A percentile compares a stretch with the other conserved stretches of the same genome.
Conservation (phyloP, 2,329 filamentous ascomycete species). For the Knoxdaviesia capensis region DNA sequence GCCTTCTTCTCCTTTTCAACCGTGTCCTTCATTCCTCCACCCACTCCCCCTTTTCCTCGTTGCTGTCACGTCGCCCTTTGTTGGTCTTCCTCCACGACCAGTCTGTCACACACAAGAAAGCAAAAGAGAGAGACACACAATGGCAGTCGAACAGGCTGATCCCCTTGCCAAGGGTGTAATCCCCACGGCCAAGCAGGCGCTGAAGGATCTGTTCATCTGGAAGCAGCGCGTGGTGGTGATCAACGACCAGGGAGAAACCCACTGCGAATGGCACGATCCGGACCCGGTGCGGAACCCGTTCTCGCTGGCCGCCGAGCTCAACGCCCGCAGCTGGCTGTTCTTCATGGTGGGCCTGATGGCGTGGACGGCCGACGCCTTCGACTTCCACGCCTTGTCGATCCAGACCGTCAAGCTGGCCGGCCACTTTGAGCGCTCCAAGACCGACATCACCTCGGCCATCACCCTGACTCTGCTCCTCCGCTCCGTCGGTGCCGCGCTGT, state of each 20-base stretch:
- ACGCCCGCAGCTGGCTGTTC: constrained; percentile 50
- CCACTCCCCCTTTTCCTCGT: neutral
- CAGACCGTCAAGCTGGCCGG: constrained; percentile 50
- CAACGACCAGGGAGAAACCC: constrained; percentile 43
- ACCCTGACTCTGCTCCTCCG: constrained; percentile 56
- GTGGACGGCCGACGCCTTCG: constrained; percentile 70
- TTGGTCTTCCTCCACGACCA: too few species aligned
- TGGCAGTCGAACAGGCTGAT: constrained; percentile 32
- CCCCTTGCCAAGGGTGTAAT: constrained; percentile 44
- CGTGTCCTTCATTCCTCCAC: neutral
- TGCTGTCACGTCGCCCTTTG: neutral
- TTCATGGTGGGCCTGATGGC: constrained; percentile 54
- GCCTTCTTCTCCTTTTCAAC: constrained; percentile 1
- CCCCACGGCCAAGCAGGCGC: constrained; percentile 43
- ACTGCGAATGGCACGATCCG: constrained; percentile 47
- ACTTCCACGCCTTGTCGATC: constrained; percentile 65
- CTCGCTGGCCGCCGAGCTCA: constrained; percentile 43
- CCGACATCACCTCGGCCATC: constrained; percentile 54
- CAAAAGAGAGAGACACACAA: neutral
- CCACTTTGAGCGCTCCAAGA: constrained; percentile 30
- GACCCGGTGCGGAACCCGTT: constrained; percentile 51
- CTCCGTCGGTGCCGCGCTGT: constrained; percentile 53
- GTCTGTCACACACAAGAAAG: neutral
- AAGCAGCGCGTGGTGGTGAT: constrained; percentile 50
- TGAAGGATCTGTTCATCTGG: constrained; percentile 49